Conservation (phyloP, 345 rosid genomes). For the Diplotaxis tenuifolia region DNA sequence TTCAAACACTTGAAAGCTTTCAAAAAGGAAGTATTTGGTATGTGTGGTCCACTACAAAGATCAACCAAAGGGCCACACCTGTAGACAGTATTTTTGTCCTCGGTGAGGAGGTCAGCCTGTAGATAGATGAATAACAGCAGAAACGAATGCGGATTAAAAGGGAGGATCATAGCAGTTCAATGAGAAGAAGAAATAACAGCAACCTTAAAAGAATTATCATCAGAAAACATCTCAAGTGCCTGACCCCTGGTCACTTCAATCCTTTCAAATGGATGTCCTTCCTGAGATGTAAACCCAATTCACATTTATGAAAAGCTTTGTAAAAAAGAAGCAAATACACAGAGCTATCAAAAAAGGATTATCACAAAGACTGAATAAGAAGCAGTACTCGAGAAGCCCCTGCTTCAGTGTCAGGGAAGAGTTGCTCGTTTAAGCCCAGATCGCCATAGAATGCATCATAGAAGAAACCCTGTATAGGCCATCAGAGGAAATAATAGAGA, state of each 20-base stretch:
- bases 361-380: background rate
- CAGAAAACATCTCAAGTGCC: conserved; percentile 87
- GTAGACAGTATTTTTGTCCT: conserved; percentile 86
- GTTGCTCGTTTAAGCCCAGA: conserved; percentile 78
- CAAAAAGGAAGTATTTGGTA: conserved; percentile 91
- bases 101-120: conserved; percentile 84
- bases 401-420: conserved; percentile 67
- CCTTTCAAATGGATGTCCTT: conserved; percentile 90
- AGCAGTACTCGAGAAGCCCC: conserved; percentile 66
- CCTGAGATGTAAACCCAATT: conserved; percentile 41
- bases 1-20: conserved; percentile 90
- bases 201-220: conserved; percentile 77
- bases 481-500: background rate
- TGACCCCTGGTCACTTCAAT: conserved; percentile 89
- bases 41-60: conserved; percentile 98
- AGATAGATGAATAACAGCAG: conserved; percentile 37
- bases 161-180: background rate
- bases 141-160: background rate
- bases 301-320: background rate
- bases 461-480: conserved; percentile 70
- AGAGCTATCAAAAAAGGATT: no score
- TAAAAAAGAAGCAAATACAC: background rate
- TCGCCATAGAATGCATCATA: conserved; percentile 95
- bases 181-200: background rate
- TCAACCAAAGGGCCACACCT: conserved; percentile 96